Conservation (phyloP, 192 early-diverging fungal species). For the Dispira parvispora region DNA sequence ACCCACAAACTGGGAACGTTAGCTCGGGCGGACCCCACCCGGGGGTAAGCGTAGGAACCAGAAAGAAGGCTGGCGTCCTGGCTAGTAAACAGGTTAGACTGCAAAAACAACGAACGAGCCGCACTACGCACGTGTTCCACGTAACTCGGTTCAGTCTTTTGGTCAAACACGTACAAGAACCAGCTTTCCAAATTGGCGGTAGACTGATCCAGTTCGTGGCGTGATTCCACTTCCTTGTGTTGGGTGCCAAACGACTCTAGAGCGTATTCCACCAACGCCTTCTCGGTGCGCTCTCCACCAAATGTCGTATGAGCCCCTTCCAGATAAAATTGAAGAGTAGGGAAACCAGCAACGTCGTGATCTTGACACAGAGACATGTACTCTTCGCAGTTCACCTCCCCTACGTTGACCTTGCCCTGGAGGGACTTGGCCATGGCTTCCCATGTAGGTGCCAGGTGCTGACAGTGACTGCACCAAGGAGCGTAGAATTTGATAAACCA, state of each 20-base stretch:
- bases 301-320: constrained; percentile 22
- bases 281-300: constrained; percentile 28
- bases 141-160: not conserved
- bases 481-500: constrained; percentile 87
- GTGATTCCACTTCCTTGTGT: constrained; percentile 9
- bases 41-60: constrained; percentile 3
- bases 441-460: constrained; percentile 67
- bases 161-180: constrained; percentile 7
- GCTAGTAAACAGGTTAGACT: constrained; percentile 8
- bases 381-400: constrained; percentile 68
- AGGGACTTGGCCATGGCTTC: constrained; percentile 41
- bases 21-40: constrained; percentile 12
- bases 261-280: constrained; percentile 30
- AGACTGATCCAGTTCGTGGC: not conserved
- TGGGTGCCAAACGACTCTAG: constrained; percentile 6
- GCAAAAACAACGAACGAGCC: not conserved
- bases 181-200: constrained; percentile 1
- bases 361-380: constrained; percentile 38
- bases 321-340: constrained; percentile 62
- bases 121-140: not conserved
- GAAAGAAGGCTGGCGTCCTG: constrained; percentile 7
- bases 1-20: constrained; percentile 34
- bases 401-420: constrained; percentile 61
- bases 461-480: constrained; percentile 82
- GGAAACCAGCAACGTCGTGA: constrained; percentile 65